Conservation (phyloP, 2,329 filamentous ascomycete genomes). For the Diplocarpon mali region DNA sequence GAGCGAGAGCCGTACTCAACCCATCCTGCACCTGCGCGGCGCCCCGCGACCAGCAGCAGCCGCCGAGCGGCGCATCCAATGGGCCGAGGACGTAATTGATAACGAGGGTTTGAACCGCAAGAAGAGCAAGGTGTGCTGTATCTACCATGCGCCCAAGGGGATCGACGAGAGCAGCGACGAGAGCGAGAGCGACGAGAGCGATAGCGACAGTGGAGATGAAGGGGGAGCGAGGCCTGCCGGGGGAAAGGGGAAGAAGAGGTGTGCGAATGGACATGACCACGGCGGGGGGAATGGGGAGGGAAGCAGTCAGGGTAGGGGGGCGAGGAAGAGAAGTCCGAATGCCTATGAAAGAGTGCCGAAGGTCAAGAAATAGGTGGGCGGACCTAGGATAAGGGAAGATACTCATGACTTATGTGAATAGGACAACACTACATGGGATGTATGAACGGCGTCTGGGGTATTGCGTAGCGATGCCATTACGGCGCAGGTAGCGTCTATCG, state of each 20-base stretch:
- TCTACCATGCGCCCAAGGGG: constrained; percentile 79
- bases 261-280: constrained; percentile 22
- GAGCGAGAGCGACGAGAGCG: constrained; percentile 41
- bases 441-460: background rate
- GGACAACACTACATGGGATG: constrained; percentile 14
- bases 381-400: background rate
- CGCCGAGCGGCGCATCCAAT: constrained; percentile 60
- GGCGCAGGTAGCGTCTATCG: constrained; percentile 5
- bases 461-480: background rate
- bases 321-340: constrained; percentile 58
- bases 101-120: constrained; percentile 94
- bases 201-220: constrained; percentile 29
- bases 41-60: constrained; percentile 27
- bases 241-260: constrained; percentile 11
- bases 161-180: constrained; percentile 74
- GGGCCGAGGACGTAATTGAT: constrained; percentile 88
- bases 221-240: constrained; percentile 33
- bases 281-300: constrained; percentile 20
- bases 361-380: constrained; percentile 28
- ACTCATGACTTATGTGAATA: background rate
- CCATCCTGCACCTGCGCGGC: constrained; percentile 24
- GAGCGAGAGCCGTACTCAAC: constrained; percentile 1
- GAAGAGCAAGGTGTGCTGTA: constrained; percentile 98
- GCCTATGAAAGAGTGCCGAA: constrained; percentile 70
- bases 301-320: constrained; percentile 30